Base-by-base conservation (phyloP, 257 asterid species). In the Parsonsia alboflavescens region DNA sequence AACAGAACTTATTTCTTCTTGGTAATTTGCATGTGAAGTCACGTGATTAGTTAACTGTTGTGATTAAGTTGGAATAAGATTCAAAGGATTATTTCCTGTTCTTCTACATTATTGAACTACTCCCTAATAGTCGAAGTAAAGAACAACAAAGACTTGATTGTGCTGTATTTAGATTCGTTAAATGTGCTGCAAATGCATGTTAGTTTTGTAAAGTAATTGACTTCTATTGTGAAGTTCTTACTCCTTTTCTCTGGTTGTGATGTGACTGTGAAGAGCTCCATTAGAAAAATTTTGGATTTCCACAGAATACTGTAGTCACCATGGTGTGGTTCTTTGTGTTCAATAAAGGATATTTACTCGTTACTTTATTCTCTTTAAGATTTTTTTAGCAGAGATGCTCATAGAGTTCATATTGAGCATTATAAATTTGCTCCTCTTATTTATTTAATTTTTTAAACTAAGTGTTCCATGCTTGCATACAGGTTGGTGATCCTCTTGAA, bases 401-500 rank as follows among this genome's bases (percentile, higher is more conserved):
- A 13, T 44, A 39, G 10, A 10, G 65, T 30, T 33, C n/a, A 52
- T 64, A 41, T 56, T 62, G 73, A 39, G 46, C 76, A 44, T 59
- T 68, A 42, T 50, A 71, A 50, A 6, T 73, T 62, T 66, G 22
- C 17, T 58, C 39, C 3, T 33, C 3, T 33, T 33, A 3, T 33
- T 33, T 33, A 1, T 3, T 33, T 33, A 1, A 42, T 69, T 73
- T 62, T 39, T 11, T 28, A 17, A 48, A 70, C 30, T 28, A 54
- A 33, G 39, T 76, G 21, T 46, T 68, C 67, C 16, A 24, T 84
- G 49, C 75, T 76, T 84, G 49, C 71, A 70, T 84, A 77, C 85
- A 94, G 99, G 99, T 94, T 76, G 99, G 99, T n/a, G 99, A 94
- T 86, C 99, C 99, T 77, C 97, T 94, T 83, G 99, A 94, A 85